Base-by-base conservation (phyloP, 129 eudicot genomes). In the Flaveria trinervia region DNA sequence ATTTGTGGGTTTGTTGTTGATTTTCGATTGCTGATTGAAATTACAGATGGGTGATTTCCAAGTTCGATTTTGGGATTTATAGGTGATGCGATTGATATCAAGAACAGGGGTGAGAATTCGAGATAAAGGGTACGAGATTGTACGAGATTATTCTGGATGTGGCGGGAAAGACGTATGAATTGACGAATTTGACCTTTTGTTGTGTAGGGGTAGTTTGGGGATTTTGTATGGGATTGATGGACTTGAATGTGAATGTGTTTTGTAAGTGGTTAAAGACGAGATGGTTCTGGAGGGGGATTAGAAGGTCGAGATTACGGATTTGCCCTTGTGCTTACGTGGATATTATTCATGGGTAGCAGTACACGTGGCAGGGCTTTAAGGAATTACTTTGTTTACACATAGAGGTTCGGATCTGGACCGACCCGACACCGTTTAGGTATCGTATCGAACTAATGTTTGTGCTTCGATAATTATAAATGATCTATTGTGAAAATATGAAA, bases 131-230 rank as follows among this genome's bases (percentile, higher is more conserved):
- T 39, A 51, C 79, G 41, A 30, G 86, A 72, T 70, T 14, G 74
- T 39, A 51, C 79, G 41, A 30, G 86, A 72, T 70, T 14, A 71
- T 85, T 85, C 89, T 71, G 57, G 89, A 85, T 66, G 64, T 75
- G 82, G 69, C 73, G 80, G 78, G 70, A 83, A 65, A 16, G 26
- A n/a, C 12, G 1, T 9, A 9, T n/a, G 36, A 7, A 68, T 20
- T 73, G 66, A 46, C 81, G 5, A 55, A 22, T 20, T 4, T 52
- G 12, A 16, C 77, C 55, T 72, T 36, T 36, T 15, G 0, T 43
- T 8, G 18, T 1, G 4, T 54, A 48, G 49, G 83, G 82, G 79
- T 65, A 75, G 11, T 73, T 64, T 77, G 13, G 80, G 77, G 1
- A 51, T 2, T 72, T 71, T 45, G 11, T 6, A n/a, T 4, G 43